phyloP scores from a whole-genome alignment of 371 early-diverging fungal genomes.

The Antonospora locustae region DNA sequence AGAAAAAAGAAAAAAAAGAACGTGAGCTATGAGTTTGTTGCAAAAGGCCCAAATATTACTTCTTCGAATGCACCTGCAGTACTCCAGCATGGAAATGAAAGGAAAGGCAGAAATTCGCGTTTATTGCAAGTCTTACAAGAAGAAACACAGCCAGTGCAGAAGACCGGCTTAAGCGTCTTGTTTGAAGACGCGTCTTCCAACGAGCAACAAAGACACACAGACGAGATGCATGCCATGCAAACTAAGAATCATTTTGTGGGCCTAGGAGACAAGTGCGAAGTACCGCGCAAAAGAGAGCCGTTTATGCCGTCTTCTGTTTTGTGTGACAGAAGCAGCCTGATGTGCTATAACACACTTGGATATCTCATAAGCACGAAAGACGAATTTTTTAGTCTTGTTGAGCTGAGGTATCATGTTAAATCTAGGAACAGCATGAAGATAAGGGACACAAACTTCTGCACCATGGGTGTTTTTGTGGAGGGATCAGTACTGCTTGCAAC shows the following conservation, averaged over 20 bases:
- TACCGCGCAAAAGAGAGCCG: background rate
- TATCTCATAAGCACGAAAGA: slow-evolving; percentile 9
- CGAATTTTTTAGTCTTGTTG: slow-evolving; percentile 1
- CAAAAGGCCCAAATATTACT: background rate
- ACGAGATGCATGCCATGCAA: slow-evolving; percentile 1
- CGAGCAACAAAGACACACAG: too few relatives aligned
- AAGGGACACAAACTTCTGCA: slow-evolving; percentile 2
- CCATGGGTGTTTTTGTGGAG: slow-evolving; percentile 5
- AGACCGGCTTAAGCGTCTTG: too few relatives aligned
- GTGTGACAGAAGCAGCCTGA: background rate
- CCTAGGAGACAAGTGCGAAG: background rate
- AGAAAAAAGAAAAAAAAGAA: background rate
- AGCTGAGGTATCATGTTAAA: slow-evolving; percentile 19
- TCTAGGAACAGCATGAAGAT: slow-evolving; percentile 6
- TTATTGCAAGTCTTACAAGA: too few relatives aligned
- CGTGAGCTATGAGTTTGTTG: background rate
- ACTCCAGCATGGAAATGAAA: too few relatives aligned
- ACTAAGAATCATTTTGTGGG: background rate
- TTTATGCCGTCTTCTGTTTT: background rate
- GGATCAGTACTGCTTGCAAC: slow-evolving; percentile 3
- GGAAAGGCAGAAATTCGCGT: too few relatives aligned
- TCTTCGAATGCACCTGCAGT: too few relatives aligned
- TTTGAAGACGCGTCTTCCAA: too few relatives aligned
- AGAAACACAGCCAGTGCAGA: too few relatives aligned
- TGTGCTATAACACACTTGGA: slow-evolving; percentile 11